A percentile compares a stretch with the other conserved stretches of the same genome.
Conservation (phyloP, 805 yeast species). For the Yarrowia hollandica region DNA sequence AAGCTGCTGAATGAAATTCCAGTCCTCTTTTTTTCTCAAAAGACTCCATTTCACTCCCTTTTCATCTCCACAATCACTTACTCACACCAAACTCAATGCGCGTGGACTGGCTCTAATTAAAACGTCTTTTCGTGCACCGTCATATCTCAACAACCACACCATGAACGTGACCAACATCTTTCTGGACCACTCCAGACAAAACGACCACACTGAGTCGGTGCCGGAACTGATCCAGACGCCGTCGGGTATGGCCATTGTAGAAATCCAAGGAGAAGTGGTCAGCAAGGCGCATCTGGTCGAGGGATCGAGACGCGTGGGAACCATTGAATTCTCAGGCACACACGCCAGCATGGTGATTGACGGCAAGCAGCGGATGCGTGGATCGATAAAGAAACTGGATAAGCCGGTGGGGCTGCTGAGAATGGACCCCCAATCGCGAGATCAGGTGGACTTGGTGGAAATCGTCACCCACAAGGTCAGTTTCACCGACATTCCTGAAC, state of each 20-base stretch:
- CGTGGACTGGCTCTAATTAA: neutral
- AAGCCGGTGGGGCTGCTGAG: slow-evolving; percentile 23
- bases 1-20: no score
- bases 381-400: slow-evolving; percentile 21
- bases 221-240: slow-evolving; percentile 16
- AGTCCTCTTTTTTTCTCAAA: neutral
- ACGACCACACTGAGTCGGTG: slow-evolving; percentile 2
- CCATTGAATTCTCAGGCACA: neutral
- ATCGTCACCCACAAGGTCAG: slow-evolving; percentile 21
- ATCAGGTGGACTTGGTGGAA: slow-evolving; percentile 7
- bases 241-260: slow-evolving; percentile 25
- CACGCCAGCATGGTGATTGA: slow-evolving; percentile 10
- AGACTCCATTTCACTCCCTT: no score
- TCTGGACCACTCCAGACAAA: slow-evolving; percentile 11
- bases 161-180: slow-evolving; percentile 14
- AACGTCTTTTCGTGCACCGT: no score
- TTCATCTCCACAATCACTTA: neutral
- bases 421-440: neutral
- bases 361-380: slow-evolving; percentile 20
- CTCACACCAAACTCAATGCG: neutral
- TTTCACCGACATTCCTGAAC: slow-evolving; percentile 15
- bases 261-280: slow-evolving; percentile 27
- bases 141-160: neutral
- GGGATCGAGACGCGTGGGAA: slow-evolving; percentile 18
- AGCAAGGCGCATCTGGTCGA: neutral